Percentiles rank a stretch among this genome's conserved stretches.
These are phyloP conservation scores for Starmerella floris DNA, from an alignment of 805 yeast genomes.

Conservation along the genomic window DNA sequence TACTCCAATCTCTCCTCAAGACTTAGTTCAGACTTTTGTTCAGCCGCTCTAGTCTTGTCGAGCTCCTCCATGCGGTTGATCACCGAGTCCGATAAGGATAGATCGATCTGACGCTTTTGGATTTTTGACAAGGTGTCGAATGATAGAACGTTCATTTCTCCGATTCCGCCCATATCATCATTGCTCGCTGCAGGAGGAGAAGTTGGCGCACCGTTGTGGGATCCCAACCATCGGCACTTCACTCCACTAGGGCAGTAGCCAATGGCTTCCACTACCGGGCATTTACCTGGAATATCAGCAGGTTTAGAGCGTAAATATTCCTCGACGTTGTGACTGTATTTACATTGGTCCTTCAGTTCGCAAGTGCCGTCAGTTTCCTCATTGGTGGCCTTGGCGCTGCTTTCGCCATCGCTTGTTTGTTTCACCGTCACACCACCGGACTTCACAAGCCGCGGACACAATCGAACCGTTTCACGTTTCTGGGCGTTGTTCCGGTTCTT, in stretches of 20 bases:
- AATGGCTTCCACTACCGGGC: constrained; percentile 70
- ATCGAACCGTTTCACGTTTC: constrained; percentile 16
- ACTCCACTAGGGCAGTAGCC: constrained; percentile 90
- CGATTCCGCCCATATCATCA: not conserved
- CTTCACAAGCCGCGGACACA: constrained; percentile 17
- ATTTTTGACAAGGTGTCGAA: constrained; percentile 24
- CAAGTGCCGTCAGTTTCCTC: constrained; percentile 20
- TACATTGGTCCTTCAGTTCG: constrained; percentile 59
- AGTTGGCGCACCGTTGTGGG: constrained; percentile 34
- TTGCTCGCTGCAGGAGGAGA: constrained; percentile 6
- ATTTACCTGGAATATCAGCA: constrained; percentile 56
- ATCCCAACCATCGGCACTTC: constrained; percentile 79
- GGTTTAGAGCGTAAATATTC: constrained; percentile 54
- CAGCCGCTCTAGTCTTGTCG: constrained; percentile 13
- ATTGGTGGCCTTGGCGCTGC: not conserved
- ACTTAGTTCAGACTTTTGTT: constrained; percentile 40
- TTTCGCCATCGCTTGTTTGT: too few species aligned
- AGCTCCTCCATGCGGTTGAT: constrained; percentile 38
- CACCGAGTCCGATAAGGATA: constrained; percentile 44
- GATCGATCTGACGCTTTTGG: constrained; percentile 49
- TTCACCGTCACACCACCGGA: constrained; percentile 1
- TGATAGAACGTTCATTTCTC: constrained; percentile 11
- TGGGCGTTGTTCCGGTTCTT: constrained; percentile 21
- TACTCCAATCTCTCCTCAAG: constrained; percentile 41
- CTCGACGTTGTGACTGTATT: constrained; percentile 60